Conservation (phyloP, 495 filamentous ascomycete species). For the Hypoxylon fuscum region DNA sequence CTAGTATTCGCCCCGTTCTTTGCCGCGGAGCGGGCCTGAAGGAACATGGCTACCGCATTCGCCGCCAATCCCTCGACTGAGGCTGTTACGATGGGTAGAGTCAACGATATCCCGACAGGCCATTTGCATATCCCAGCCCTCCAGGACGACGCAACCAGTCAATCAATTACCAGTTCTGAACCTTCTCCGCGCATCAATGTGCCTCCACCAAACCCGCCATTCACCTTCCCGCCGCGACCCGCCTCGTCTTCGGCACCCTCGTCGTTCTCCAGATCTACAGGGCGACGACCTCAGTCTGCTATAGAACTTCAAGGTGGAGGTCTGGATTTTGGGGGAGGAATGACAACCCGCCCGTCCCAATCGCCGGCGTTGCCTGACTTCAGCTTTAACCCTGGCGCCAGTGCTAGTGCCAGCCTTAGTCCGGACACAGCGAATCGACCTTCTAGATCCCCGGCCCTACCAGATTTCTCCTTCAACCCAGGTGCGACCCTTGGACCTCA, state of each 20-base stretch:
- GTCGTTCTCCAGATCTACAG: conserved; percentile 54
- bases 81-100: conserved; percentile 37
- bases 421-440: conserved; percentile 26
- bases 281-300: conserved; percentile 58
- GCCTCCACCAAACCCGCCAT: conserved; percentile 74
- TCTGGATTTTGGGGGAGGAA: conserved; percentile 30
- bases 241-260: conserved; percentile 56
- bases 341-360: conserved; percentile 28
- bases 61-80: conserved; percentile 49
- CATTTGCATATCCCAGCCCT: conserved; percentile 30
- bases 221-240: conserved; percentile 70
- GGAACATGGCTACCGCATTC: conserved; percentile 55
- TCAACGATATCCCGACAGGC: conserved; percentile 42
- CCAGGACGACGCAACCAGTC: conserved; percentile 28
- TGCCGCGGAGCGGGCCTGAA: conserved; percentile 60
- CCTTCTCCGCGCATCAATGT: conserved; percentile 51
- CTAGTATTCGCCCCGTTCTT: conserved; percentile 51
- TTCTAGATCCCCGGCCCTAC: conserved; percentile 44
- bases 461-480: conserved; percentile 51
- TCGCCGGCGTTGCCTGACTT: conserved; percentile 68
- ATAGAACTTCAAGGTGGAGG: conserved; percentile 47
- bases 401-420: conserved; percentile 44
- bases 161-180: conserved; percentile 35
- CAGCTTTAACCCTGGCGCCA: conserved; percentile 73
- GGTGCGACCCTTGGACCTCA: conserved; percentile 38